Base-by-base conservation (phyloP, 495 filamentous ascomycete genomes). In the Aspergillus funiculosus region DNA sequence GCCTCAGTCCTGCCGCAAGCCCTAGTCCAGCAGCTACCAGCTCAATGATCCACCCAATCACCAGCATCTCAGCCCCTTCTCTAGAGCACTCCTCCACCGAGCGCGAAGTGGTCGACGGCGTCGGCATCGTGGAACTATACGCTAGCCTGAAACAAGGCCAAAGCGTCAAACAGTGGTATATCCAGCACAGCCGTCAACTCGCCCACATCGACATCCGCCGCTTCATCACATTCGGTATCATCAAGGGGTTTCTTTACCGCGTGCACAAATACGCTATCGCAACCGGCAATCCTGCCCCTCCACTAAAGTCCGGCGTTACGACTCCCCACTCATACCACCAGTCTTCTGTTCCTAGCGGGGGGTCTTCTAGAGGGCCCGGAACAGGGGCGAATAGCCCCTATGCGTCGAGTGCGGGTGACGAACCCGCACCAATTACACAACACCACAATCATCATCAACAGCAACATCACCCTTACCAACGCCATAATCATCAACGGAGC, bases 201-300 rank as follows among this genome's bases (percentile, higher is more conserved):
- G 64, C 73, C 9, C 75, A 80, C 53, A 78, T 98, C 49, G 92
- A 98, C 64, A 79, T 95, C 34, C 77, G 92, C 1, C 80, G 94
- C 20, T 84, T 98, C 46, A 85, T 98, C 46, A 91, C 90, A 25
- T 97, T 96, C 62, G 92, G 94, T 35, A 77, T 97, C 11, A 92
- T 96, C 55, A 95, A 97, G 63, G 89, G 90, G 3, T 84, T 94
- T 50, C 56, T 98, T n/a, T 95, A 95, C 63, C 79, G 92, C 13
- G 84, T 95, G 24, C 90, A 97, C 67, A 89, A 89, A 59, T 92
- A 94, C 58, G 85, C 87, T 3, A 76, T 89, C 6, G 78, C 79
- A 8, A 80, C 81, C 0, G 65, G 71, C 0, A 53, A 64, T 20
- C 62, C 67, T 1, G 63, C 64, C 0, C 61, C 60, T 2, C 42